Percentiles rank a stretch among this genome's conserved stretches.
Evolutionary conservation across 2,329 filamentous ascomycete species (phyloP).

Genomic region (Phyllosticta ampelicida): DNA sequence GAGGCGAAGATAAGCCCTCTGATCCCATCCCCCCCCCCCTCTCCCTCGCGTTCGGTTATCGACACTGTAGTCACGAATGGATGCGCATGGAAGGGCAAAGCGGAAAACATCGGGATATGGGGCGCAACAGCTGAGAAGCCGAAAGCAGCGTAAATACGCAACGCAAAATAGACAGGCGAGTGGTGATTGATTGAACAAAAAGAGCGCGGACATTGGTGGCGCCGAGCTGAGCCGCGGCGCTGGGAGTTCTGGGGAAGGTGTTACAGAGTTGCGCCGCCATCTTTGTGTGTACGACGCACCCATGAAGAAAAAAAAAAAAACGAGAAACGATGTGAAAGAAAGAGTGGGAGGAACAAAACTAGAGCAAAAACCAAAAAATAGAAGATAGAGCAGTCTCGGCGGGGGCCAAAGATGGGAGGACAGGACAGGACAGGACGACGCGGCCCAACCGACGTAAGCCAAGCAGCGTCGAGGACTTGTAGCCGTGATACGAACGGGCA

Average conservation of each 20-base stretch:
- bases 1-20: too few species aligned
- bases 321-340: not conserved
- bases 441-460: slow-evolving; percentile 5
- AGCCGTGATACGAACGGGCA: slow-evolving; percentile 7
- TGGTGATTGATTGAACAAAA: not conserved
- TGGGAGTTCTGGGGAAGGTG: not conserved
- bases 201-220: not conserved
- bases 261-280: not conserved
- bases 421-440: not conserved
- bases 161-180: not conserved
- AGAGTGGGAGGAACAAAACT: too few species aligned
- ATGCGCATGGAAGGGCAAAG: too few species aligned
- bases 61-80: too few species aligned
- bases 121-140: not conserved
- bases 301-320: not conserved
- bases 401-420: too few species aligned
- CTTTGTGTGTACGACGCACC: not conserved
- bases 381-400: too few species aligned
- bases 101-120: too few species aligned
- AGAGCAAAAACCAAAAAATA: too few species aligned
- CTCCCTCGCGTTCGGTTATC: too few species aligned
- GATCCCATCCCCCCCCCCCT: too few species aligned
- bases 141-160: not conserved
- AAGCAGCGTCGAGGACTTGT: not conserved
- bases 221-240: not conserved